Conservation (phyloP, 257 asterid species). For the Salvia miltiorrhiza region DNA sequence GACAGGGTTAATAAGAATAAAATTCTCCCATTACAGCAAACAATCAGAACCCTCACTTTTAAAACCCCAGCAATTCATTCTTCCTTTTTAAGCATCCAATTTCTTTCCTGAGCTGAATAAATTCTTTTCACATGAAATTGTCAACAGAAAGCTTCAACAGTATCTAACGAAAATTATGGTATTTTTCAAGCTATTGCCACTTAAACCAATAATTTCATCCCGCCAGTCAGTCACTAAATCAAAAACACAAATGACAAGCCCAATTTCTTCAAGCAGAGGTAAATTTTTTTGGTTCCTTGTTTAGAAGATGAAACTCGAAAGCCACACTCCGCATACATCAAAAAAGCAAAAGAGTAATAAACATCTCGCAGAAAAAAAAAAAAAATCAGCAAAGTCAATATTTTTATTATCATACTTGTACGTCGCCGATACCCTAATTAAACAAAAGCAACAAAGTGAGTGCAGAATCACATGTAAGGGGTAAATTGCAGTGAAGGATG, state of each 20-base stretch:
- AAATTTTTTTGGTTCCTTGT: background rate
- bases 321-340: background rate
- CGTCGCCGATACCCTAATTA: background rate
- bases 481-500: background rate
- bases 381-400: background rate
- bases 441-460: background rate
- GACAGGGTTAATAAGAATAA: background rate
- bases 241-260: background rate
- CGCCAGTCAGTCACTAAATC: background rate
- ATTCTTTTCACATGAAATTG: background rate
- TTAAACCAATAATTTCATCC: background rate
- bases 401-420: background rate
- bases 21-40: background rate
- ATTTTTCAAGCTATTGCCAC: background rate
- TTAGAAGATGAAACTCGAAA: slow-evolving; percentile 13
- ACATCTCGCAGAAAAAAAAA: background rate
- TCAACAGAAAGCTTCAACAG: background rate
- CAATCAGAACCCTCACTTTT: background rate
- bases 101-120: background rate
- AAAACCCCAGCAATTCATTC: background rate
- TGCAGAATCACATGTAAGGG: background rate
- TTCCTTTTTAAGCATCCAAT: slow-evolving; percentile 12
- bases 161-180: background rate
- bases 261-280: background rate
- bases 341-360: background rate